These are phyloP conservation scores for Fomitopsis pulvina DNA, from an alignment of 768 basidiomycete species.

Conservation along the genomic window DNA sequence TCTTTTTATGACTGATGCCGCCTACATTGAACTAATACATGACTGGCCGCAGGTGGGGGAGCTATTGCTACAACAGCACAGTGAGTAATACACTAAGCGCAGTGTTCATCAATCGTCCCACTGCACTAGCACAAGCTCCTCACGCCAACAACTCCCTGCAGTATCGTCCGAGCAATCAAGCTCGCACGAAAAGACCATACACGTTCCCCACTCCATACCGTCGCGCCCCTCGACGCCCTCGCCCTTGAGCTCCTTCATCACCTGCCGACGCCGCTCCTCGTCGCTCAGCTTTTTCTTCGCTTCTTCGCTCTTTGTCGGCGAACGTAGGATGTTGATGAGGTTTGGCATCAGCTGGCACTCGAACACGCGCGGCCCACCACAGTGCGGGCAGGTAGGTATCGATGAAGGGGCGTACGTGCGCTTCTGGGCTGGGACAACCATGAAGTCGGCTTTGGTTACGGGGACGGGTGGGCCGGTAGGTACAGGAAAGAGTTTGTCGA, in stretches of 20 bases:
- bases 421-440: conserved; percentile 38
- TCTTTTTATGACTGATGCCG: too few relatives aligned
- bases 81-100: too few relatives aligned
- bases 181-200: conserved; percentile 82
- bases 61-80: too few relatives aligned
- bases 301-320: conserved; percentile 19
- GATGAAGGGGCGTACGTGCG: conserved; percentile 48
- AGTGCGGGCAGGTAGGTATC: conserved; percentile 61
- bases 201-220: conserved; percentile 95
- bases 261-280: conserved; percentile 59
- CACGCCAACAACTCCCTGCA: conserved; percentile 50
- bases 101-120: conserved; percentile 61
- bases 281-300: conserved; percentile 39
- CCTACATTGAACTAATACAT: too few relatives aligned
- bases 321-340: conserved; percentile 70
- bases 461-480: conserved; percentile 36
- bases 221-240: conserved; percentile 34
- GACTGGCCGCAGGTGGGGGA: too few relatives aligned
- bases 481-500: conserved; percentile 65
- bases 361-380: conserved; percentile 65
- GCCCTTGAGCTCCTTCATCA: conserved; percentile 50
- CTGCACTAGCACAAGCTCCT: conserved; percentile 71
- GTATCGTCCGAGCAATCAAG: conserved; percentile 49
- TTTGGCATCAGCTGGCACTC: conserved; percentile 96
- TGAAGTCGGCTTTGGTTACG: conserved; percentile 56